Evolutionary conservation across 176 grass and related monocot species (phyloP), one percentile per base, ranked within the genome.

Genomic region (Metroxylon sagu): DNA sequence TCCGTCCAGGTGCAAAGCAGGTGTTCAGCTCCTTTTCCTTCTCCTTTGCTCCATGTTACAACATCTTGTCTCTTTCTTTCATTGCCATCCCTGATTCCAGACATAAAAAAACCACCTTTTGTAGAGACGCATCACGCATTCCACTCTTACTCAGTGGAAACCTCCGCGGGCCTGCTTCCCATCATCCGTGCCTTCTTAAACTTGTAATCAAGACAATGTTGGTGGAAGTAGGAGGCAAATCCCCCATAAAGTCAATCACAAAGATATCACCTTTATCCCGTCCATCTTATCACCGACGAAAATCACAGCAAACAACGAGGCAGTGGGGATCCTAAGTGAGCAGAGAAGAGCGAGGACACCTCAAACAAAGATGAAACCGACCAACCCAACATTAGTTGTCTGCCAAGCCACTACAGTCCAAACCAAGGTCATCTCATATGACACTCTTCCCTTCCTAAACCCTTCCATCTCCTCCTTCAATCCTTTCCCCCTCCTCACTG

Each of bases 341-440:
- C 90, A 51, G 86, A 80, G 74, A 96, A 96, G 18, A 96, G 60
- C 16, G 87, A 87, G 6, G 92, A 96, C 43, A 85, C 83, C 54
- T 68, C 2, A 0, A 81, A 85, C 2, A 0, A 81, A 85, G 35
- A 96, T 49, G 26, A 96, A 77, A 4, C 86, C 80, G 53, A 87
- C 53, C 17, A 82, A 43, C 48, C 92, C 87, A 67, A 96, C 71
- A 0, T 76, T 77, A 52, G 75, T 49, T 1, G 85, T 67, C 79
- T 96, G 92, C 83, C 83, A 87, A 16, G 74, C 71, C 29, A 83
- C 52, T 30, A 80, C 86, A 23, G 80, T 77, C 74, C 87, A 68
- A 26, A 70, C 69, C 50, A 90, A 70, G 26, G 92, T 90, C 86
- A 85, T 74, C 51, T 59, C 68, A 64, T 96, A 96, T 43, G 83